These are phyloP conservation scores for Aspergillus panamensis DNA, from an alignment of 495 filamentous ascomycete species.

Conservation along the genomic window DNA sequence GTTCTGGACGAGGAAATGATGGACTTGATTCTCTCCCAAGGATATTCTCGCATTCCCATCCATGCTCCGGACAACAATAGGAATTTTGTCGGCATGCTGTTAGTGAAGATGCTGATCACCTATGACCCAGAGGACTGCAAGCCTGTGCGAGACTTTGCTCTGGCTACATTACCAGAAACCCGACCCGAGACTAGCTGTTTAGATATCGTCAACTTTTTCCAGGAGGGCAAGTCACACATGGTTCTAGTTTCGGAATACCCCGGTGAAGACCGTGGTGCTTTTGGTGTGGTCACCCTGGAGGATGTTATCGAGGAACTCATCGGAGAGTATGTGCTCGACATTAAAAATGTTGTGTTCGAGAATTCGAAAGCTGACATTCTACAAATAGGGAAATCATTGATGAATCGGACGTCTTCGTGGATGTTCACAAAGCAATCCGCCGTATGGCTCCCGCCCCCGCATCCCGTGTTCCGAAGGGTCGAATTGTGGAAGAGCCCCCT, in stretches of 20 bases:
- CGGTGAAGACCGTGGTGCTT: conserved; percentile 79
- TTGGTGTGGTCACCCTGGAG: conserved; percentile 92
- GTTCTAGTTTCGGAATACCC: conserved; percentile 89
- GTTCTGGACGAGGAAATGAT: conserved; percentile 89
- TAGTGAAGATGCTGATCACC: conserved; percentile 97
- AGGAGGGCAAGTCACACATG: conserved; percentile 99
- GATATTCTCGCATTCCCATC: conserved; percentile 94
- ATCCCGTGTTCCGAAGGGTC: conserved; percentile 56
- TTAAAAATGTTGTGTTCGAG: not conserved
- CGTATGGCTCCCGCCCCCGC: conserved; percentile 67
- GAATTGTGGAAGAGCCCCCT: conserved; percentile 50
- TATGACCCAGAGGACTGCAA: conserved; percentile 94
- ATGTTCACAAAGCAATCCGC: conserved; percentile 94
- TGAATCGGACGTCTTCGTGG: conserved; percentile 94
- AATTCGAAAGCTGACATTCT: conserved; percentile 13
- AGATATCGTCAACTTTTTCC: conserved; percentile 99
- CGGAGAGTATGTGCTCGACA: conserved; percentile 70
- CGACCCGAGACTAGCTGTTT: conserved; percentile 91
- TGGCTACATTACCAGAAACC: conserved; percentile 93
- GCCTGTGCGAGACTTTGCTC: conserved; percentile 78
- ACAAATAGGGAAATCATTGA: conserved; percentile 67
- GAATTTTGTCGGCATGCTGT: conserved; percentile 94
- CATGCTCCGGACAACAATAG: conserved; percentile 75
- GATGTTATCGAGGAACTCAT: conserved; percentile 98
- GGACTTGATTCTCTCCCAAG: conserved; percentile 85